Base-by-base conservation (phyloP, 2,329 filamentous ascomycete species). In the Zasmidium citrigriseum region DNA sequence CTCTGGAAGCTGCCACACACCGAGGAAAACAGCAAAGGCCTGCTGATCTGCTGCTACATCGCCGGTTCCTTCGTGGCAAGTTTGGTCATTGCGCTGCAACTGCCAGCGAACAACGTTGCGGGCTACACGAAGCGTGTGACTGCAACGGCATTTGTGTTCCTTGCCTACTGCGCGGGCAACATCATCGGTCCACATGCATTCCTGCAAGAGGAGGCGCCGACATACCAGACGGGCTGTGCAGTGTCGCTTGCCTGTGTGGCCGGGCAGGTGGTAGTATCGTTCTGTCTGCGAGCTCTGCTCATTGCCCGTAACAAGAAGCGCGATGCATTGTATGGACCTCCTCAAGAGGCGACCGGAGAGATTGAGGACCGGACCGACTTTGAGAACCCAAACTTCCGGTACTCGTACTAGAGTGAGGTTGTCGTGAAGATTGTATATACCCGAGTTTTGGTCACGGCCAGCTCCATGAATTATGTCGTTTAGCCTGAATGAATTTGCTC, bases 11-110 rank as follows among this genome's bases (percentile, higher is more conserved):
- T 85, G 57, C 63, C 75, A 53, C 60, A 70, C 51, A 52, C 66
- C 12, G 58, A 47, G 5, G 74, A 80, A 62, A 72, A 78, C 59
- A 57, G 58, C 41, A 72, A 77, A 24, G 82, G 82, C 1, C 73
- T 82, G 0, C 70, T 85, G 0, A 74, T 81, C 22, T 80, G 79
- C 0, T 83, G 83, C 63, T 85, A 84, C 61, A 78, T 84, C 24
- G 66, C 74, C 7, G 74, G 80, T 0, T 70, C 76, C 0, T 84
- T 77, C 53, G 83, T 85, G 1, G 75, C 77, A 0, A 80, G 80
- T 1, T 69, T 85, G 7, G 82, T 84, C 0, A 72, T 85, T 0
- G 80, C 81, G 0, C 73, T 85, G 27, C 83, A 82, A 60, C 76
- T 83, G 70, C 81, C 80, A 0, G 77, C 79, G 0, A 72, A 76